Evolutionary conservation across 75 land plant species (phyloP), one percentile per base, ranked within the genome.

Genomic region (Pseudotsuga menziesii): DNA sequence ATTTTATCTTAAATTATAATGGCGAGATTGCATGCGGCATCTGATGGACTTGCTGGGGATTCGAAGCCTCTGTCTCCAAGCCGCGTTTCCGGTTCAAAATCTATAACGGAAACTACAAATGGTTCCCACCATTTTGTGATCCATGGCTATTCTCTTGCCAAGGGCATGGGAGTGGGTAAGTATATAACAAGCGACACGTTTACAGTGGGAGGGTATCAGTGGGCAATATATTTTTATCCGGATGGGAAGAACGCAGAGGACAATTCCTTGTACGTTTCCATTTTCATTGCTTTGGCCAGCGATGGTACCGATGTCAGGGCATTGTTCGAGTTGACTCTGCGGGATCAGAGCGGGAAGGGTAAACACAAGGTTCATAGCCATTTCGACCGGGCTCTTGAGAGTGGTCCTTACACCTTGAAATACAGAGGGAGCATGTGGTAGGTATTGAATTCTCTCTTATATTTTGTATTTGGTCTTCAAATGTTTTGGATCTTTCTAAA

Each of bases 81-180:
- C 54, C 12, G 2, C 9, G 54, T 48, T 48, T 60, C 90, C 6
- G 61, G 82, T 13, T 88, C 90, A 27, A 83, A 80, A 2, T 82
- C 88, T 22, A 58, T 91, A 27, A 89, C 96, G 54, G 85, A 91
- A 19, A 93, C 96, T 0, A 87, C 89, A n/a, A 91, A 89, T 75
- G 96, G 96, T 4, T 89, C 96, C n/a, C 96, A 93, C 67, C 90
- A 91, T 48, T 91, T 93, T 72, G 83, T 82, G 74, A 89, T 93
- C 64, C 83, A 85, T 70, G 96, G 96, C 6, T 93, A 93, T 56
- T 89, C 94, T 52, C 78, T 93, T 74, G 85, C 91, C 57, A 93
- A 93, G 80, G 95, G 95, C 56, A 78, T 87, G 76, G 95, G 95
- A 57, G 88, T 93, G 16, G 96, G 96, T 56, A 93, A 91, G 72